A percentile compares a stretch with the other conserved stretches of the same genome.
phyloP scores from a whole-genome alignment of 345 rosid species.

The Sapria himalayana region DNA sequence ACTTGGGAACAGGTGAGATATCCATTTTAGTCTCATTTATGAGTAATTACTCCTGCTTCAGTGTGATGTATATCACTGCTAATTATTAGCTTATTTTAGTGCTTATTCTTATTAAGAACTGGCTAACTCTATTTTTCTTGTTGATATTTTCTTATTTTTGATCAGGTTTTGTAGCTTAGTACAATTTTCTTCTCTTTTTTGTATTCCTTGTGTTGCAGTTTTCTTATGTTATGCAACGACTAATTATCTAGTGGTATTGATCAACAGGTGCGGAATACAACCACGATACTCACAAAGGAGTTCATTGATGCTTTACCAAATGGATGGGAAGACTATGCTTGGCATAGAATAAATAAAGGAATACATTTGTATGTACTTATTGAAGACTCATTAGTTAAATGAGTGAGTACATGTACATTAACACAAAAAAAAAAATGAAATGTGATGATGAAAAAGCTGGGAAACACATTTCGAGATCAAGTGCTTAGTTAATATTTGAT shows the following conservation, averaged over 20 bases:
- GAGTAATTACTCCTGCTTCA: neutral
- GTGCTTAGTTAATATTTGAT: no score
- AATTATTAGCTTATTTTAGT: no score
- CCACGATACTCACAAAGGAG: constrained; percentile 80
- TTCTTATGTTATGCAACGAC: constrained; percentile 16
- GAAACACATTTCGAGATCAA: no score
- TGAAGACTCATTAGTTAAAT: neutral
- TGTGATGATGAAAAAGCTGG: no score
- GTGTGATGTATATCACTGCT: no score
- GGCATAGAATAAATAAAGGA: constrained; percentile 94
- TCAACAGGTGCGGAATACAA: constrained; percentile 74
- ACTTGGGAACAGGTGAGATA: constrained; percentile 67
- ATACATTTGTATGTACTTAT: constrained; percentile 43
- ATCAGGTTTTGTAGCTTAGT: no score
- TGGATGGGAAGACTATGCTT: constrained; percentile 95
- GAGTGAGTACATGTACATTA: no score
- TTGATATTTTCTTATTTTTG: no score
- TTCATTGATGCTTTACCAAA: constrained; percentile 76
- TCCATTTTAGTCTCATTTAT: neutral
- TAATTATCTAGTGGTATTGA: constrained; percentile 25
- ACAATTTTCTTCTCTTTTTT: no score
- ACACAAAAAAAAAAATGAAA: no score
- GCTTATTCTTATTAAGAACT: no score
- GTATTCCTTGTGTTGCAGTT: constrained; percentile 1
- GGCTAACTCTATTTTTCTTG: no score